A percentile compares a stretch with the other conserved stretches of the same genome.
These are phyloP conservation scores for Coemansia sp. DNA, from an alignment of 192 early-diverging fungal species.

Conservation along the genomic window DNA sequence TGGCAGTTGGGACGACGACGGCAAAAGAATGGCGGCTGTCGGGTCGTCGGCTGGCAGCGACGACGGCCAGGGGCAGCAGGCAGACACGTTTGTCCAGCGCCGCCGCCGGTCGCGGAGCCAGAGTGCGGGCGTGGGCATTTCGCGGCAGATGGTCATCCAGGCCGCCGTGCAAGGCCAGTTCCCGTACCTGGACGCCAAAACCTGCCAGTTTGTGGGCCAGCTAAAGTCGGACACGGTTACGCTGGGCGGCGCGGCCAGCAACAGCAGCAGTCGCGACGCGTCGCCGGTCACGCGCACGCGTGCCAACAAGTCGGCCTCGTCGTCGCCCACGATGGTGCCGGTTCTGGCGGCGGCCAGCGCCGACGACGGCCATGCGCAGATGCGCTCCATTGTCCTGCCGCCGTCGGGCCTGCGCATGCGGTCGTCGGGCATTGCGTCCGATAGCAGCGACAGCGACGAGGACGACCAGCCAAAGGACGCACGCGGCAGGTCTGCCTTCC, in stretches of 20 bases:
- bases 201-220: slow-evolving; percentile 50
- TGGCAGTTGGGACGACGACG: slow-evolving; percentile 8
- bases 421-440: slow-evolving; percentile 6
- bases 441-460: not conserved
- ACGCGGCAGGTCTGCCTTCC: not conserved
- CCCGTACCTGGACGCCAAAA: slow-evolving; percentile 43
- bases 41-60: too few species aligned
- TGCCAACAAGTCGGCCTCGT: not conserved
- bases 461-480: not conserved
- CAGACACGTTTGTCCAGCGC: slow-evolving; percentile 22
- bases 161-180: slow-evolving; percentile 46
- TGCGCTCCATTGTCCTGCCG: slow-evolving; percentile 10
- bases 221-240: slow-evolving; percentile 37
- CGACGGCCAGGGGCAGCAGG: not conserved
- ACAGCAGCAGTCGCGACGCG: slow-evolving; percentile 10
- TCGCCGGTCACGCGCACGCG: slow-evolving; percentile 4
- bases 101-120: slow-evolving; percentile 43
- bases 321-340: slow-evolving; percentile 21
- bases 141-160: slow-evolving; percentile 48
- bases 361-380: not conserved
- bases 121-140: slow-evolving; percentile 44
- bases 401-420: slow-evolving; percentile 15
- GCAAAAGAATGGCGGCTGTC: not conserved
- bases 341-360: not conserved
- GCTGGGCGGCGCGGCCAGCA: slow-evolving; percentile 29